phyloP scores from a whole-genome alignment of 2,329 filamentous ascomycete species.

The Pseudocercospora fuligena region DNA sequence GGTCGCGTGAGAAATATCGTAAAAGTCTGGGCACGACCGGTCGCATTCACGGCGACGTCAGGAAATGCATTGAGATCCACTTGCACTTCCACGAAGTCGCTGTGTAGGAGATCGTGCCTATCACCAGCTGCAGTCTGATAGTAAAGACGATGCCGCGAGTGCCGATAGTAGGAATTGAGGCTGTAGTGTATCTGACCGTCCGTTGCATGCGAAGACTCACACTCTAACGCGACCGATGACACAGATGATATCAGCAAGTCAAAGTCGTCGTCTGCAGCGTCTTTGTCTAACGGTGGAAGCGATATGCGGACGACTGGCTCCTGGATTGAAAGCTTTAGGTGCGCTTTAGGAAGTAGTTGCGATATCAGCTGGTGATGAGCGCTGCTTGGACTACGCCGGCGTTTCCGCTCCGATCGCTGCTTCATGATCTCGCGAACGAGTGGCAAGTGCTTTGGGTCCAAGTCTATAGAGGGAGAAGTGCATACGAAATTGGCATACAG shows the following conservation, averaged over 20 bases:
- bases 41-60: conserved; percentile 79
- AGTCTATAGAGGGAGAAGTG: conserved; percentile 91
- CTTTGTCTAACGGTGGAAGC: conserved; percentile 73
- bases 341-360: conserved; percentile 89
- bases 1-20: conserved; percentile 87
- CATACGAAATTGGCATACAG: conserved; percentile 95
- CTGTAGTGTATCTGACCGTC: conserved; percentile 86
- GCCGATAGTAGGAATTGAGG: conserved; percentile 76
- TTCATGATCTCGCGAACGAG: conserved; percentile 78
- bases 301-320: conserved; percentile 92
- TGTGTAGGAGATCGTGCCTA: conserved; percentile 84
- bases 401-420: conserved; percentile 26
- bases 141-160: conserved; percentile 88
- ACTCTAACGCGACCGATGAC: conserved; percentile 88
- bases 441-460: conserved; percentile 90
- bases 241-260: conserved; percentile 95
- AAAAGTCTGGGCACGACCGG: conserved; percentile 82
- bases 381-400: conserved; percentile 15
- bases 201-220: conserved; percentile 92
- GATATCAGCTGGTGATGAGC: conserved; percentile 73
- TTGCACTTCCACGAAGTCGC: conserved; percentile 86
- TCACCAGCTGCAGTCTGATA: conserved; percentile 86
- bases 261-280: conserved; percentile 74
- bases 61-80: conserved; percentile 82
- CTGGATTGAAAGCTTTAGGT: conserved; percentile 93